These are phyloP conservation scores for Vicia sativa DNA, from an alignment of 306 rosid genomes.

Conservation along the genomic window DNA sequence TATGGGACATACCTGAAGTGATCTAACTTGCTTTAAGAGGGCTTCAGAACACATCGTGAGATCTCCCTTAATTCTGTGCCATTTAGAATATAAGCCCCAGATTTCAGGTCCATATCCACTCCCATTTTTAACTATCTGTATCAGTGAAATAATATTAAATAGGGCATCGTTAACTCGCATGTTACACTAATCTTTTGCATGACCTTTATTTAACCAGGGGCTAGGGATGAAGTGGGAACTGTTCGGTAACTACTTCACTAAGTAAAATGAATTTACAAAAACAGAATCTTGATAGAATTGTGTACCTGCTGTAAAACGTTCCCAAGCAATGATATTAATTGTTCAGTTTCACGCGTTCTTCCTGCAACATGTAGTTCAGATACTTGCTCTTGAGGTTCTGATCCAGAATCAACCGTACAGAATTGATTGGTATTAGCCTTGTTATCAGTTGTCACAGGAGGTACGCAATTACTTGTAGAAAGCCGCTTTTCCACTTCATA, in stretches of 20 bases:
- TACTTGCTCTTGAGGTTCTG: slow-evolving; percentile 45
- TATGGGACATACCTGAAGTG: slow-evolving; percentile 77
- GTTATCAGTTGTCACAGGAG: slow-evolving; percentile 43
- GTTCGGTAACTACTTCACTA: slow-evolving; percentile 11
- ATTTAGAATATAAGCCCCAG: slow-evolving; percentile 91
- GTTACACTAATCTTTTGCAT: slow-evolving; percentile 1
- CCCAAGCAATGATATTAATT: slow-evolving; percentile 65
- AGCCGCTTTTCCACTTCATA: slow-evolving; percentile 64
- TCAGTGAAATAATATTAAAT: slow-evolving; percentile 36
- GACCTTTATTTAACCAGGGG: slow-evolving; percentile 14
- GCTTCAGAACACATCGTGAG: slow-evolving; percentile 89
- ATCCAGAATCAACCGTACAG: slow-evolving; percentile 38
- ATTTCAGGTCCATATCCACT: slow-evolving; percentile 66
- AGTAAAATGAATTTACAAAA: slow-evolving; percentile 25
- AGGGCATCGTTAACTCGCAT: slow-evolving; percentile 12
- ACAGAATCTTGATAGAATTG: slow-evolving; percentile 27
- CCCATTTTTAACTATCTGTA: slow-evolving; percentile 75
- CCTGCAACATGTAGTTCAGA: slow-evolving; percentile 45
- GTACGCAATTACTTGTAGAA: slow-evolving; percentile 33
- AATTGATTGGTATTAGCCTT: slow-evolving; percentile 29
- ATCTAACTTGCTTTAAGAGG: slow-evolving; percentile 89
- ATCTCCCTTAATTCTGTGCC: slow-evolving; percentile 92
- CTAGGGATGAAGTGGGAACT: neutral
- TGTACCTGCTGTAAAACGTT: slow-evolving; percentile 80
- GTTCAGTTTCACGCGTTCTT: slow-evolving; percentile 64